Evolutionary conservation across 495 filamentous ascomycete genomes (phyloP).

Genomic region (Penicillium maclennaniae): DNA sequence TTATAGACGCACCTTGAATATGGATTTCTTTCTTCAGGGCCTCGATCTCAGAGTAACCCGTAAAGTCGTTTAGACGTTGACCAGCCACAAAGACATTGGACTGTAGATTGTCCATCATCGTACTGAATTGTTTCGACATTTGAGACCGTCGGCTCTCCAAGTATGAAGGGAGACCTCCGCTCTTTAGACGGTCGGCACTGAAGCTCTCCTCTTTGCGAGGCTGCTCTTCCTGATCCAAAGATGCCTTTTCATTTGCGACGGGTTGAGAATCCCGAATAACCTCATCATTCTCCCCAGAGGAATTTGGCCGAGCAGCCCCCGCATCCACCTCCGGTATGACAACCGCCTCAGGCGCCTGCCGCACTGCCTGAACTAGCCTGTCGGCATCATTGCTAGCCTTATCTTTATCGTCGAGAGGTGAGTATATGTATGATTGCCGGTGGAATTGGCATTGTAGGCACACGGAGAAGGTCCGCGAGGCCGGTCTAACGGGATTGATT

Average conservation of each 20-base stretch:
- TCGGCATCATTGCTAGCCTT: conserved; percentile 15
- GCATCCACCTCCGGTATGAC: conserved; percentile 19
- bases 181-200: conserved; percentile 1
- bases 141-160: conserved; percentile 67
- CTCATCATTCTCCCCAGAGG: conserved; percentile 3
- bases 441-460: conserved; percentile 43
- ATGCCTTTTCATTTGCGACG: conserved; percentile 5
- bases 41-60: conserved; percentile 93
- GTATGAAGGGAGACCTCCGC: conserved; percentile 66
- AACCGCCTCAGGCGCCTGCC: conserved; percentile 19
- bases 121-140: conserved; percentile 67
- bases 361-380: conserved; percentile 14
- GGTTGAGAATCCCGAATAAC: not conserved
- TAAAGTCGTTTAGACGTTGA: conserved; percentile 86
- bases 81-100: conserved; percentile 78
- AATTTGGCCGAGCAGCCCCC: conserved; percentile 16
- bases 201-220: conserved; percentile 6
- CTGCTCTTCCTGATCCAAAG: conserved; percentile 7
- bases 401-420: conserved; percentile 23
- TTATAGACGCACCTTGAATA: conserved; percentile 49
- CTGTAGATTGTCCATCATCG: conserved; percentile 85
- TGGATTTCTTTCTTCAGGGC: conserved; percentile 73
- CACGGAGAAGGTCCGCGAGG: conserved; percentile 32
- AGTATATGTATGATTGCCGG: conserved; percentile 16
- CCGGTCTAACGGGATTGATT: conserved; percentile 18